phyloP scores from a whole-genome alignment of 1,139 yeast species.

The Magnusiomyces clavatus region DNA sequence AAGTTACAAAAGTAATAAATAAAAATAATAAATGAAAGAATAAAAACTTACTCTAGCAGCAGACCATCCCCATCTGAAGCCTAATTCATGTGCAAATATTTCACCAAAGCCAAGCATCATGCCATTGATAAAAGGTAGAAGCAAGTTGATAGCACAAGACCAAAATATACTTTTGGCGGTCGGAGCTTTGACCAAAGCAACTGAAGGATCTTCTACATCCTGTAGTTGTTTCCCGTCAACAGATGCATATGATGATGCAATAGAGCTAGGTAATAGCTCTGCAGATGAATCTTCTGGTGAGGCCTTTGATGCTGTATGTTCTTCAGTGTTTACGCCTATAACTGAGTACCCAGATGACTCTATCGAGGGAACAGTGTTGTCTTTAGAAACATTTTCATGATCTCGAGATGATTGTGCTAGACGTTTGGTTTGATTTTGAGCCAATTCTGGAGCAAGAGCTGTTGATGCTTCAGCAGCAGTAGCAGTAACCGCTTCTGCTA shows the following conservation, averaged over 20 bases:
- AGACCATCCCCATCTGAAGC: constrained; percentile 69
- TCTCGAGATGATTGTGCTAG: no score
- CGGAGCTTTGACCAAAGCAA: neutral
- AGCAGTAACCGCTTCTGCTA: constrained; percentile 1
- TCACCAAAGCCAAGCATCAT: constrained; percentile 97
- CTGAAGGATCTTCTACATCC: no score
- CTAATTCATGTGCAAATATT: constrained; percentile 86
- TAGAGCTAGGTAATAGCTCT: neutral
- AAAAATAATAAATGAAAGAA: neutral
- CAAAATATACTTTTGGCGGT: constrained; percentile 8
- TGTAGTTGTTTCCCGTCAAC: neutral
- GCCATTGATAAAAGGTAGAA: constrained; percentile 87
- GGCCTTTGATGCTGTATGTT: no score
- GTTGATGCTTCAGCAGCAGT: neutral
- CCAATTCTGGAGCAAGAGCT: no score
- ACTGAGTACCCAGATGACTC: no score
- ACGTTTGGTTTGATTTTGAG: no score
- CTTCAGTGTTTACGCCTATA: no score
- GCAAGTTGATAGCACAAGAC: constrained; percentile 52
- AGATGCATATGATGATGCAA: constrained; percentile 2
- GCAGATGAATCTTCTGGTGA: no score
- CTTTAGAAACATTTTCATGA: no score
- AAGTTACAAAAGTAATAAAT: neutral
- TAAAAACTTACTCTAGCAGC: constrained; percentile 53
- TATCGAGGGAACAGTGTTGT: no score